Conservation (phyloP, 2,329 filamentous ascomycete genomes). For the Colletotrichum camelliae region DNA sequence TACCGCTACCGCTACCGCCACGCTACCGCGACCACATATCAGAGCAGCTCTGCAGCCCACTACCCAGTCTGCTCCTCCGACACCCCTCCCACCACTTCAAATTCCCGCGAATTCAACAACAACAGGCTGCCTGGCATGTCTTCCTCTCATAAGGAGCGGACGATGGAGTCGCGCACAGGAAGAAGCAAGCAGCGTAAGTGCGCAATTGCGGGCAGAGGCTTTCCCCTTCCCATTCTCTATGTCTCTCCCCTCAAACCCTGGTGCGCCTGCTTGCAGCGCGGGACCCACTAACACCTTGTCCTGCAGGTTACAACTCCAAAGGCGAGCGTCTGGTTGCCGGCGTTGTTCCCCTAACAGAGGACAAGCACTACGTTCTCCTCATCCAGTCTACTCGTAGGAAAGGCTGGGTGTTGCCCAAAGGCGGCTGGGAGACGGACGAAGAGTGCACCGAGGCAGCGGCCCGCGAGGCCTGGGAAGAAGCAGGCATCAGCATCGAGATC, state of each 20-base stretch:
- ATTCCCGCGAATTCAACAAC: not conserved
- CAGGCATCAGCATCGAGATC: constrained; percentile 86
- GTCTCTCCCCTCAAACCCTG: constrained; percentile 16
- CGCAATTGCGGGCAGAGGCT: constrained; percentile 15
- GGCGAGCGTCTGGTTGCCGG: constrained; percentile 96
- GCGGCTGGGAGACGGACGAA: constrained; percentile 97
- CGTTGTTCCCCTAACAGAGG: constrained; percentile 85
- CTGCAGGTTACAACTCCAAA: constrained; percentile 84
- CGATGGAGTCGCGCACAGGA: constrained; percentile 78
- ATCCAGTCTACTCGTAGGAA: constrained; percentile 92
- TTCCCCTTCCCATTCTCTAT: not conserved
- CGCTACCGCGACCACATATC: not conserved
- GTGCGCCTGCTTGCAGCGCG: constrained; percentile 22
- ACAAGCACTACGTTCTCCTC: constrained; percentile 87
- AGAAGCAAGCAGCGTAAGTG: constrained; percentile 83
- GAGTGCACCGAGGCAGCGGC: constrained; percentile 80
- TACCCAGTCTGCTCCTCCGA: not conserved
- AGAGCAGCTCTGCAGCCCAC: constrained; percentile 11
- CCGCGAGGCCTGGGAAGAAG: constrained; percentile 97
- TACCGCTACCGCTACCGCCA: not conserved
- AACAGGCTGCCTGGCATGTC: constrained; percentile 17
- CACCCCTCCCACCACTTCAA: not conserved
- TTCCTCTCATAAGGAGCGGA: constrained; percentile 43
- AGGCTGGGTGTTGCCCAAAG: constrained; percentile 97
- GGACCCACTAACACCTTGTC: constrained; percentile 41